A percentile compares a stretch with the other conserved stretches of the same genome.
Evolutionary conservation across 768 basidiomycete species (phyloP).

Genomic region (Lentinus brumalis): DNA sequence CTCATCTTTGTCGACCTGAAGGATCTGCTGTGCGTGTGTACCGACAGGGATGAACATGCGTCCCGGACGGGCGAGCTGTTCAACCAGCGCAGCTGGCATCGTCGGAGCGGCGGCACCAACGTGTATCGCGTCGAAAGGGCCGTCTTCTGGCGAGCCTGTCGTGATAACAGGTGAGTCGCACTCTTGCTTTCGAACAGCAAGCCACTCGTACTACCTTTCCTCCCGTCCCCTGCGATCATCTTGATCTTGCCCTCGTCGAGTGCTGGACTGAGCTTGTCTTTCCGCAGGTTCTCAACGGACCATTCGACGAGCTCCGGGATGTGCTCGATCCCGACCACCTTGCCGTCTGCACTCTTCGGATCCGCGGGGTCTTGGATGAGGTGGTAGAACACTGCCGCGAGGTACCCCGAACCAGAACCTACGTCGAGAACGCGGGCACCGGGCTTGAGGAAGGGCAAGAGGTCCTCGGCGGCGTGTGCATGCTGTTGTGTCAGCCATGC

Average conservation of each 20-base stretch:
- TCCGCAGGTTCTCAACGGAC: conserved; percentile 66
- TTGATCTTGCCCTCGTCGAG: conserved; percentile 58
- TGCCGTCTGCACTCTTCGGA: conserved; percentile 30
- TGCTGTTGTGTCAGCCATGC: conserved; percentile 48
- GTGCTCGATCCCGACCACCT: conserved; percentile 91
- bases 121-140: conserved; percentile 68
- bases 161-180: neutral
- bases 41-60: conserved; percentile 96
- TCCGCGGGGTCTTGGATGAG: conserved; percentile 46
- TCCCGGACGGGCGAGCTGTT: conserved; percentile 76
- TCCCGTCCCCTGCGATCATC: conserved; percentile 77
- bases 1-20: conserved; percentile 72
- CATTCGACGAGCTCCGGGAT: conserved; percentile 74
- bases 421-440: conserved; percentile 85
- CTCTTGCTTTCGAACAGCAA: too few relatives aligned
- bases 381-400: conserved; percentile 78
- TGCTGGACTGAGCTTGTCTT: conserved; percentile 61
- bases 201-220: conserved; percentile 51
- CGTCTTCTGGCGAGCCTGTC: conserved; percentile 25
- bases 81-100: conserved; percentile 69
- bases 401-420: conserved; percentile 87
- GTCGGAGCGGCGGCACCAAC: conserved; percentile 90
- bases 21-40: conserved; percentile 55
- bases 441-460: conserved; percentile 73
- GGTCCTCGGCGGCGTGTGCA: conserved; percentile 80